phyloP scores from a whole-genome alignment of 352 stramenopile species.

The Pythium brassicae region DNA sequence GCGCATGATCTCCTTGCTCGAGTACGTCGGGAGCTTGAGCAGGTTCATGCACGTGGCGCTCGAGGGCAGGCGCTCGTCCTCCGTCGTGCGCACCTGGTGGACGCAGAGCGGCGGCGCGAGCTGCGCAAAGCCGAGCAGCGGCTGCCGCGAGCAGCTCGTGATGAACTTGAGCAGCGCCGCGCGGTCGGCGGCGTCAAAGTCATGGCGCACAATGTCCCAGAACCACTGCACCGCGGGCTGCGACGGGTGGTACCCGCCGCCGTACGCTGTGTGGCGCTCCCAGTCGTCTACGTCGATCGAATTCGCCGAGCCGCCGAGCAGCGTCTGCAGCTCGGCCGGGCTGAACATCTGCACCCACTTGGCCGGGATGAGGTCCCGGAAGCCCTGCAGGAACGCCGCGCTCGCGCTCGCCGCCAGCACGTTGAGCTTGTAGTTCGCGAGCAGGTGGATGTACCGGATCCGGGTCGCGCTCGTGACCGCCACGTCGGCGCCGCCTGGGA shows the following conservation, averaged over 20 bases:
- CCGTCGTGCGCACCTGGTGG: conserved; percentile 70
- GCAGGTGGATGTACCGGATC: conserved; percentile 94
- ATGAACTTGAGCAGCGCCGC: conserved; percentile 91
- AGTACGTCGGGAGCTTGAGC: conserved; percentile 97
- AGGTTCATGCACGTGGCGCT: conserved; percentile 97
- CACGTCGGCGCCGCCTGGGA: conserved; percentile 83
- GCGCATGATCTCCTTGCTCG: conserved; percentile 90
- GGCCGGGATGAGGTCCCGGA: conserved; percentile 68
- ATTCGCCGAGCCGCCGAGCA: conserved; percentile 83
- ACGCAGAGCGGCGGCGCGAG: conserved; percentile 95
- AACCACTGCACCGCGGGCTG: conserved; percentile 72
- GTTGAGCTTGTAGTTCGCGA: conserved; percentile 97
- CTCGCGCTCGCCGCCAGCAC: conserved; percentile 58
- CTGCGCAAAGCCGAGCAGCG: conserved; percentile 92
- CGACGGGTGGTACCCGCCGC: conserved; percentile 92
- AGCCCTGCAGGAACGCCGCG: conserved; percentile 62
- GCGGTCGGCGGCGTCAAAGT: conserved; percentile 83
- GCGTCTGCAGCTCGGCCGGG: conserved; percentile 93
- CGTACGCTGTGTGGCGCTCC: conserved; percentile 89
- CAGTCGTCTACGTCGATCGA: conserved; percentile 96
- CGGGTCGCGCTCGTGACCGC: conserved; percentile 93
- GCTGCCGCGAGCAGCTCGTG: conserved; percentile 81
- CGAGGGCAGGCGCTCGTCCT: conserved; percentile 69
- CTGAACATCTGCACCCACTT: conserved; percentile 83
- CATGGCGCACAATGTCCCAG: conserved; percentile 64